Evolutionary conservation across 495 filamentous ascomycete genomes (phyloP), one percentile per base, ranked within the genome.

Genomic region (Lasiosphaeris hirsuta): DNA sequence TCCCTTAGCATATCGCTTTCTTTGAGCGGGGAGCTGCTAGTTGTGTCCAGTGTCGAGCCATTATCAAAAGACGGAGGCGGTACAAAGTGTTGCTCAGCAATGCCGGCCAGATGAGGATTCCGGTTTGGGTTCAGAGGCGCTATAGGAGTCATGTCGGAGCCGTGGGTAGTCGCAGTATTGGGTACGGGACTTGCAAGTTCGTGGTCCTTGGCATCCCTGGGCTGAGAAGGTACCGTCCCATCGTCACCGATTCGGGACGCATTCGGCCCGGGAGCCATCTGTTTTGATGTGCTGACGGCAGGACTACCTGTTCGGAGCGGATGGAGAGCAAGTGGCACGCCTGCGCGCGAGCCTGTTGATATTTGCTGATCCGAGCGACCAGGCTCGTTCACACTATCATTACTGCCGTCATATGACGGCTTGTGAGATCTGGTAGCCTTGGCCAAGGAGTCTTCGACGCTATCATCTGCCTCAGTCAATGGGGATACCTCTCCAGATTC

Each of bases 1-100:
- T 90, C 86, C 33, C 86, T 75, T 48, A 95, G 70, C 50, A 84
- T 80, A 57, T 96, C 91, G 61, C 81, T 92, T 61, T 95, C 89
- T 36, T 85, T 80, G 51, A 90, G 80, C 1, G 76, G 74, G 47
- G 86, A 76, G 10, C 78, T 70, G 1, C 77, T 80, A 14, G 75
- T 79, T 4, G 83, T 81, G 49, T 82, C 85, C 49, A 83, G 67
- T 7, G 78, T 75, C 11, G 83, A 80, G 8, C 81, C 63, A 2
- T 83, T 78, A 18, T 76, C 70, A 36, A 84, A 78, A 41, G 75
- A 54, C 13, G 62, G 59, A 1, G 71, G 66, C 10, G 71, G 59
- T 10, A 59, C 17, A 35, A 72, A 62, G 15, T 74, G 62, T 2
- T 40, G 43, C 17, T 39, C 14, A 30, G n/a, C 6, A 19, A 35